These are phyloP conservation scores for Diplocarpon rosae DNA, from an alignment of 2,329 filamentous ascomycete species.

Conservation along the genomic window DNA sequence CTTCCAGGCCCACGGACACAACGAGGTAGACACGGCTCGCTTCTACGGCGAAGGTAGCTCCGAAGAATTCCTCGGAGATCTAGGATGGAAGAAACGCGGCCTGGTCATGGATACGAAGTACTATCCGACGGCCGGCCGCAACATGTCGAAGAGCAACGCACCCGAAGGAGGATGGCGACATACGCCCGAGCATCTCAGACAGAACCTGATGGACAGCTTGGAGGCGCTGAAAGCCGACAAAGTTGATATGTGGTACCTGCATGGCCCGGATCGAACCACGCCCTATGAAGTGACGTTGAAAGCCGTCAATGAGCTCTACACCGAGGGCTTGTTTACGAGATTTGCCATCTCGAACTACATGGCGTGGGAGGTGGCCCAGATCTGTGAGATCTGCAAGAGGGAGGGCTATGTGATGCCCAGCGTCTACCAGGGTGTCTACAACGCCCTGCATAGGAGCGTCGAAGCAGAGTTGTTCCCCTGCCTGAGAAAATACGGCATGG, in stretches of 20 bases:
- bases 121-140: conserved; percentile 11
- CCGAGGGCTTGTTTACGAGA: conserved; percentile 29
- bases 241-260: conserved; percentile 23
- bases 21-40: conserved; percentile 60
- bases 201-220: conserved; percentile 38
- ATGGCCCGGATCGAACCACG: conserved; percentile 22
- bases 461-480: conserved; percentile 62
- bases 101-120: conserved; percentile 50
- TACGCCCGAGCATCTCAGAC: conserved; percentile 38
- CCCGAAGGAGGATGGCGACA: conserved; percentile 33
- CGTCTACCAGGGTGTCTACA: conserved; percentile 81
- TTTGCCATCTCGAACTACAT: conserved; percentile 73
- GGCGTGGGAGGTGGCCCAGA: conserved; percentile 69
- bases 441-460: conserved; percentile 61
- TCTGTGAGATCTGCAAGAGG: conserved; percentile 46
- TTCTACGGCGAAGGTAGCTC: conserved; percentile 53
- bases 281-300: conserved; percentile 24
- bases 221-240: conserved; percentile 42
- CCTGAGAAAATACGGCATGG: conserved; percentile 61
- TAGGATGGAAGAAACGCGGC: conserved; percentile 48
- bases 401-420: conserved; percentile 69
- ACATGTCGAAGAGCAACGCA: not conserved
- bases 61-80: conserved; percentile 48
- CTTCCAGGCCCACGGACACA: conserved; percentile 54
- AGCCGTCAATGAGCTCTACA: conserved; percentile 26